Percentiles rank a stretch among this genome's conserved stretches.
Evolutionary conservation across 306 rosid species (phyloP).

Genomic region (Prunus persica): DNA sequence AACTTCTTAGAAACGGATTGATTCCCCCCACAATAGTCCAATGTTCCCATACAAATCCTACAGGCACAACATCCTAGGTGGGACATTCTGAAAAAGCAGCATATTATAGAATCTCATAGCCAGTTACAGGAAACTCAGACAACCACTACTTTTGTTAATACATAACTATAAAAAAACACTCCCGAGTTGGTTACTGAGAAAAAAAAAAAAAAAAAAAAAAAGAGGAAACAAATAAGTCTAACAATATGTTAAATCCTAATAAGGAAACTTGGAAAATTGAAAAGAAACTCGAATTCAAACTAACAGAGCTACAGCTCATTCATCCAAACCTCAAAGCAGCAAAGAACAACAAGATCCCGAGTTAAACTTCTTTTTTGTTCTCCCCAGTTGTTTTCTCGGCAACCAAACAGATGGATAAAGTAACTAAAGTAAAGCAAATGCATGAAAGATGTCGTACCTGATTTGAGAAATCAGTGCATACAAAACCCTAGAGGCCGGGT

Average conservation of each 20-base stretch:
- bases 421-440: background rate
- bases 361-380: conserved; percentile 2
- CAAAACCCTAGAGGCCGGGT: conserved; percentile 36
- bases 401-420: background rate
- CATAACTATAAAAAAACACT: no score
- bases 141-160: no score
- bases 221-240: background rate
- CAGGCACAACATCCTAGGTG: no score
- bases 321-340: background rate
- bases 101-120: no score
- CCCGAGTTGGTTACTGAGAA: background rate
- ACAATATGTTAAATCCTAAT: background rate
- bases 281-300: background rate
- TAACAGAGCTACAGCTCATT: background rate
- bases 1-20: no score
- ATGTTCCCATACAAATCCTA: no score
- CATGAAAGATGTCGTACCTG: conserved; percentile 25
- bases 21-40: no score
- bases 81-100: no score
- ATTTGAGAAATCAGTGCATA: background rate
- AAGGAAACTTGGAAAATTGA: background rate
- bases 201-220: background rate
- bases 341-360: background rate
- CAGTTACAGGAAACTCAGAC: no score
- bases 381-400: background rate